Conservation (phyloP, 495 filamentous ascomycete species). For the Hypoxylon rickii region DNA sequence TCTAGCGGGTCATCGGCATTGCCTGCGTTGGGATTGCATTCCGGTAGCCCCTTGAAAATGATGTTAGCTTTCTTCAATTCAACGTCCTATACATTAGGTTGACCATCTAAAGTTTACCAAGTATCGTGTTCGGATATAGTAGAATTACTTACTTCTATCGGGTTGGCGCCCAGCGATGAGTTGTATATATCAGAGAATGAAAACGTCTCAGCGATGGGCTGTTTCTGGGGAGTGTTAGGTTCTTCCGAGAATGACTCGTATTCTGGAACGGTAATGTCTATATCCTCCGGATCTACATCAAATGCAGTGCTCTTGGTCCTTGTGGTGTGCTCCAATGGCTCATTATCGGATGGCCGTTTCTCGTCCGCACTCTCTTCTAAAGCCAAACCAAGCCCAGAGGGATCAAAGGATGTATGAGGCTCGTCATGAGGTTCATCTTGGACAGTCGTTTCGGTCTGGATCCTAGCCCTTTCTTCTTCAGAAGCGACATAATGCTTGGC, state of each 20-base stretch:
- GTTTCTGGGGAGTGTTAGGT: slow-evolving; percentile 36
- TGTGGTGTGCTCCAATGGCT: neutral
- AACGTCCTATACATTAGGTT: too few relatives aligned
- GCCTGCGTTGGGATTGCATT: too few relatives aligned
- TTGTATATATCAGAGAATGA: too few relatives aligned
- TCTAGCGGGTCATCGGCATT: too few relatives aligned
- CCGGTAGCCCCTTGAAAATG: too few relatives aligned
- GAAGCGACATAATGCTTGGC: slow-evolving; percentile 49
- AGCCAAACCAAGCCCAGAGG: neutral
- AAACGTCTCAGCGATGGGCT: slow-evolving; percentile 16
- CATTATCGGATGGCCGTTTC: neutral
- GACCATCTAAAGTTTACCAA: too few relatives aligned
- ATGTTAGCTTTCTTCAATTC: slow-evolving; percentile 7
- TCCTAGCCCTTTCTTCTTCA: slow-evolving; percentile 32
- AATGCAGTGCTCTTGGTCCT: slow-evolving; percentile 33
- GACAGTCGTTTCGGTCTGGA: neutral
- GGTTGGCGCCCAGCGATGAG: too few relatives aligned
- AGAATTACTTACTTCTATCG: too few relatives aligned
- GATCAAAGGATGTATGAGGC: neutral
- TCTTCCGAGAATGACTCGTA: too few relatives aligned
- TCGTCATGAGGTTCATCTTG: neutral
- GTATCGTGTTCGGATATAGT: too few relatives aligned
- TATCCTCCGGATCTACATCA: slow-evolving; percentile 51
- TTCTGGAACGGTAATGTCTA: slow-evolving; percentile 52
- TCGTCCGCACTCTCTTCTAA: slow-evolving; percentile 1